Conservation (phyloP, 148 eudicot species). For the Fagopyrum homotropicum region DNA sequence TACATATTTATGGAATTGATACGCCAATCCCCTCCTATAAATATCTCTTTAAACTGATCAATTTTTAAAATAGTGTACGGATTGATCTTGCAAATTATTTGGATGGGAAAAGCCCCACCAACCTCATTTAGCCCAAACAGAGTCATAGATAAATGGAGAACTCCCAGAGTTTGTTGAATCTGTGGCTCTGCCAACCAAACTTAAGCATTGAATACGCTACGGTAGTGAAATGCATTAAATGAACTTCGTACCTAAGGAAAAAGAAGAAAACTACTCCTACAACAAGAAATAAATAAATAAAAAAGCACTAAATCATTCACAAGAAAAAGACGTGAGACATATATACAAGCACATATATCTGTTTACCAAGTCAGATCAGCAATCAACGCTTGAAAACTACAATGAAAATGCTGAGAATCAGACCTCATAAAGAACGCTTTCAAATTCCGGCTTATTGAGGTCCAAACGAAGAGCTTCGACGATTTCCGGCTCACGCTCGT, state of each 20-base stretch:
- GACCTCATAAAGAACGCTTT: conserved; percentile 58
- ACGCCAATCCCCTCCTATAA: not conserved
- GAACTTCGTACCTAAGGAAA: not conserved
- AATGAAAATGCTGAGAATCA: not conserved
- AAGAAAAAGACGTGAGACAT: not conserved
- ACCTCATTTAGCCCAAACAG: not conserved
- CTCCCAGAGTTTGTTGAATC: not conserved
- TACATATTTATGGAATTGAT: not conserved
- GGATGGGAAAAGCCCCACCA: not conserved
- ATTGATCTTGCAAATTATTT: not conserved
- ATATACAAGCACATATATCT: not conserved
- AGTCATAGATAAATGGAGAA: not conserved
- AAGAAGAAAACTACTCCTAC: no score
- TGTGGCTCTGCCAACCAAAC: not conserved
- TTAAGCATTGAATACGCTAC: not conserved
- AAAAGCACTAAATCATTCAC: not conserved
- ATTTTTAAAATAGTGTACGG: not conserved
- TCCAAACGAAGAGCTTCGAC: conserved; percentile 56
- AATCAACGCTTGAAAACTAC: not conserved
- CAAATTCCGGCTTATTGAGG: conserved; percentile 53
- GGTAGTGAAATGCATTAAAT: not conserved
- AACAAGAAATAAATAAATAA: not conserved
- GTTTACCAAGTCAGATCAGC: not conserved
- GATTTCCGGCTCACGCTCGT: conserved; percentile 42
- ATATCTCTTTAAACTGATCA: not conserved